Conservation (phyloP, 176 grass and related monocot genomes). For the Avena insularis region DNA sequence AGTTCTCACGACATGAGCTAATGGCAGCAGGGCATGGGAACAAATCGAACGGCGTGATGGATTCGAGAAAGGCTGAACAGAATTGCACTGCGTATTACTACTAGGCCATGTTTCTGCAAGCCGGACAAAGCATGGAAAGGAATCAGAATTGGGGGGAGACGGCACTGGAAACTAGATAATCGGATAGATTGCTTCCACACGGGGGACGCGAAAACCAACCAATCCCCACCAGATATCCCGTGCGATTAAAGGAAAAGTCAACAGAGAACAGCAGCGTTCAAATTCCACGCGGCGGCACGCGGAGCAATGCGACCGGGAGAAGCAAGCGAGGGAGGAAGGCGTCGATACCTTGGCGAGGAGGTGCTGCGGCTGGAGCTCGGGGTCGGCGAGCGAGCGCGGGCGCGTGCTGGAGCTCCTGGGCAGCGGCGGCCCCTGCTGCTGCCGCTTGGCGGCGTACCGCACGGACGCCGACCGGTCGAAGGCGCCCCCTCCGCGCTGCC, state of each 20-base stretch:
- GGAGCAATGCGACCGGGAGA: conserved; percentile 12
- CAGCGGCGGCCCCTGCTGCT: conserved; percentile 61
- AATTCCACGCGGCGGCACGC: conserved; percentile 41
- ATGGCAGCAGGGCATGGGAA: not conserved
- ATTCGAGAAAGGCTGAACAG: not conserved
- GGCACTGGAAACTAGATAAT: not conserved
- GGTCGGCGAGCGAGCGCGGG: conserved; percentile 75
- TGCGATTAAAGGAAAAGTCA: conserved; percentile 20
- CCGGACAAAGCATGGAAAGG: not conserved
- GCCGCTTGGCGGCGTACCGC: conserved; percentile 60
- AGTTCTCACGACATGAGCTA: not conserved
- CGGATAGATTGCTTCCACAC: not conserved
- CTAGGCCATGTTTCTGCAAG: not conserved
- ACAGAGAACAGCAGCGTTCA: not conserved
- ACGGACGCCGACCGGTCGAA: conserved; percentile 89
- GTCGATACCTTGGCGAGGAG: conserved; percentile 73
- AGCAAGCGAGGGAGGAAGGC: not conserved
- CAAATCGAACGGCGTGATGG: not conserved
- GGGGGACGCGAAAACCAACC: not conserved
- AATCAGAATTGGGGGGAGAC: not conserved
- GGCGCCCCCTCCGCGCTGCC: conserved; percentile 45
- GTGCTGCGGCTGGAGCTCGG: conserved; percentile 76
- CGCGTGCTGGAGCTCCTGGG: conserved; percentile 90
- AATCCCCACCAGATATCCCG: not conserved
- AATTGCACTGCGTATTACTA: too few relatives aligned